A percentile compares a stretch with the other conserved stretches of the same genome.
Evolutionary conservation across 768 basidiomycete species (phyloP).

Genomic region (Psilocybe sp.): DNA sequence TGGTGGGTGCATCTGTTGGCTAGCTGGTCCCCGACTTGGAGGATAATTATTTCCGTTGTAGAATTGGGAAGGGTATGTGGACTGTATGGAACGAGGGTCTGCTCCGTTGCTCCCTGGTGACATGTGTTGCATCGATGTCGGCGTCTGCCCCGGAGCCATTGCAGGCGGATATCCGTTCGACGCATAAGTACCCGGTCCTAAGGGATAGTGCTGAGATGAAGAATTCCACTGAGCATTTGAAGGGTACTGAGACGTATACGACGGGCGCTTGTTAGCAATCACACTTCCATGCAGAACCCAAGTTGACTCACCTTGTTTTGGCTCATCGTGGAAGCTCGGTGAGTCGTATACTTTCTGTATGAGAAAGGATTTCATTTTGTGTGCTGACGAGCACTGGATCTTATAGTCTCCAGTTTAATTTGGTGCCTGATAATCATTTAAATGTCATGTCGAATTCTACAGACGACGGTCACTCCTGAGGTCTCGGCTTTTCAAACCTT

Average conservation of each 20-base stretch:
- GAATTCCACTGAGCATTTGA: conserved; percentile 34
- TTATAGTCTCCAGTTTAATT: conserved; percentile 1
- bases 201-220: conserved; percentile 28
- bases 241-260: conserved; percentile 23
- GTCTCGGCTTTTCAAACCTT: conserved; percentile 18
- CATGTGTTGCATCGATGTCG: conserved; percentile 18
- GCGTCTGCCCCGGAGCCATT: conserved; percentile 13
- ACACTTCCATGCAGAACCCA: conserved; percentile 1
- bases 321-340: conserved; percentile 13
- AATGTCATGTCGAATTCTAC: conserved; percentile 18
- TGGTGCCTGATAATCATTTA: conserved; percentile 26
- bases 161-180: conserved; percentile 22
- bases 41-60: conserved; percentile 16
- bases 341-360: not conserved
- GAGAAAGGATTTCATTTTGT: conserved; percentile 16
- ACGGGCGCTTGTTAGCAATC: conserved; percentile 18
- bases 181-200: conserved; percentile 21
- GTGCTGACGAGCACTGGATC: conserved; percentile 11
- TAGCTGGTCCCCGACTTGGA: conserved; percentile 17
- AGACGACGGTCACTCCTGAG: conserved; percentile 16
- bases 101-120: conserved; percentile 16
- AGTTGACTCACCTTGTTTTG: conserved; percentile 19
- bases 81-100: conserved; percentile 12
- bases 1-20: conserved; percentile 24
- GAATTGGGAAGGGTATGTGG: conserved; percentile 23